phyloP scores from a whole-genome alignment of 164 flowering plant species.

The Dillenia suffruticosa region DNA sequence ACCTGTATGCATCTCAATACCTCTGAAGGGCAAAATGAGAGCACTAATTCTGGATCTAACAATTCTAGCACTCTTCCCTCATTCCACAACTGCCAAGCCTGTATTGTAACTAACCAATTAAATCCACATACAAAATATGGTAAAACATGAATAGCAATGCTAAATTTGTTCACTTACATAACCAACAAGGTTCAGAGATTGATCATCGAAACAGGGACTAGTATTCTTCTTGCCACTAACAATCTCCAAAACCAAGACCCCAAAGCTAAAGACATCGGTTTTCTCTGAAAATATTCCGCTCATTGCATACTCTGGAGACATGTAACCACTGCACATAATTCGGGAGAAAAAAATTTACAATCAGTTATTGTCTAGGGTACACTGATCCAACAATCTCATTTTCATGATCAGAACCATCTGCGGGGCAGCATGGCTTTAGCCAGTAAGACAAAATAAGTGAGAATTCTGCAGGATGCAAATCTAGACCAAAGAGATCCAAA shows the following conservation, averaged over 20 bases:
- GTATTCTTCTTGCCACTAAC: conserved; percentile 39
- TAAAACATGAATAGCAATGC: background rate
- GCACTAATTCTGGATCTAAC: conserved; percentile 24
- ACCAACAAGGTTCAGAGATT: conserved; percentile 22
- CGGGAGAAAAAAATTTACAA: too few relatives aligned
- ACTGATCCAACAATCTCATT: too few relatives aligned
- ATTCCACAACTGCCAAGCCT: conserved; percentile 58
- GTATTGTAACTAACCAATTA: too few relatives aligned
- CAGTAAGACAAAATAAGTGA: too few relatives aligned
- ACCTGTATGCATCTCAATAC: conserved; percentile 39
- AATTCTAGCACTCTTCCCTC: conserved; percentile 30
- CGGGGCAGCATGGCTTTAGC: too few relatives aligned
- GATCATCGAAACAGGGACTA: conserved; percentile 28
- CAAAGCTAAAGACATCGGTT: too few relatives aligned
- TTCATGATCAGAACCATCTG: too few relatives aligned
- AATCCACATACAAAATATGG: conserved; percentile 6
- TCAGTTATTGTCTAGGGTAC: too few relatives aligned
- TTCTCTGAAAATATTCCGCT: too few relatives aligned
- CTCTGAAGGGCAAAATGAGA: conserved; percentile 12
- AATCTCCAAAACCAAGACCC: conserved; percentile 19
- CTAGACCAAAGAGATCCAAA: conserved; percentile 17
- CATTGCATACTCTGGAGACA: too few relatives aligned
- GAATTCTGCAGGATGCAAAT: too few relatives aligned
- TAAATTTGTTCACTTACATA: conserved; percentile 29
- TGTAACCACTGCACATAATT: conserved; percentile 16